Base-by-base conservation (phyloP, 1,284 basidiomycete species). In the Sanguinoderma infundibulare region DNA sequence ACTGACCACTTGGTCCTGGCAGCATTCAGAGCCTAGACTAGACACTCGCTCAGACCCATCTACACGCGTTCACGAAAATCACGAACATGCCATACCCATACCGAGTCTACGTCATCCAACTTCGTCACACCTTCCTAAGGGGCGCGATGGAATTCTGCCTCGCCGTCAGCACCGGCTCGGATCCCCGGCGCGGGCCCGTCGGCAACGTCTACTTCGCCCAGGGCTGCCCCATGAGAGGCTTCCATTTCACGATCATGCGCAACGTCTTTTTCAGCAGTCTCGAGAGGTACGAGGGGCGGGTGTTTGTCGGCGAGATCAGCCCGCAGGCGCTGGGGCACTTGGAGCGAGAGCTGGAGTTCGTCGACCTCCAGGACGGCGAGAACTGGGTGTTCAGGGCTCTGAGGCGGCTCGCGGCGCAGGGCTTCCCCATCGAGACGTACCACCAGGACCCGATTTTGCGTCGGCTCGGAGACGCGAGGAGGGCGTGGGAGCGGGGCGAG, bases 331-430 rank as follows among this genome's bases (percentile, higher is more conserved):
- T 56, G 10, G 20, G 34, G 5, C 28, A 14, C 15, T 46, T 63
- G n/a, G 39, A 58, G 36, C 9, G 36, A 17, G 28, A 55, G 47
- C 24, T 60, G 7, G n/a, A 36, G 17, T 20, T 26, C 14, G 58
- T 59, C 14, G 40, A 60, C 42, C 53, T 62, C 30, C 59, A 35
- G 44, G 36, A 50, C 15, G 53, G 57, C 32, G 49, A 53, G 28
- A 35, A 42, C 30, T 69, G 67, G 67, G 58, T 59, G 8, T 57
- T 56, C 24, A 53, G 44, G 6, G 67, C 60, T 5, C 36, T 63
- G 20, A 53, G 67, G 47, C 63, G 58, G 46, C 58, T 69, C 12
- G 7, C 40, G 24, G 63, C 60, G 2, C 38, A 59, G 5, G 58
- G 53, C 1, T 55, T 61, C 17, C 9, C 35, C 12, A 17, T 58